Percentiles rank a stretch among this genome's conserved stretches.
Conservation (phyloP, 2,329 filamentous ascomycete species). For the Aureobasidium zeae region DNA sequence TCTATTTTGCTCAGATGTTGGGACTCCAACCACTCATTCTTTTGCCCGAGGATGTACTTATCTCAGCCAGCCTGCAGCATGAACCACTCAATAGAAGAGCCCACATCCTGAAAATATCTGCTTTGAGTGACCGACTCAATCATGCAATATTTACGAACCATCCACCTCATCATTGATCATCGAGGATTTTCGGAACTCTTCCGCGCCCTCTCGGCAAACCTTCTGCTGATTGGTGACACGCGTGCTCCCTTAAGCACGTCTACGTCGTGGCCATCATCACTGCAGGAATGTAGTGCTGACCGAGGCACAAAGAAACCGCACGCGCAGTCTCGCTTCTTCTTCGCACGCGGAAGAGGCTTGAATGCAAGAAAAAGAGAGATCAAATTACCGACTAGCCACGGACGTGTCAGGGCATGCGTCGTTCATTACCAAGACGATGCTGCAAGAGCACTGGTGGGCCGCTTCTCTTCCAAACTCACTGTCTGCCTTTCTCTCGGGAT, state of each 20-base stretch:
- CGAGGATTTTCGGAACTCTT: no score
- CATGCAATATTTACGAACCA: no score
- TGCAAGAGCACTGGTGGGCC: neutral
- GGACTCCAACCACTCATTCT: no score
- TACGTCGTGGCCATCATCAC: neutral
- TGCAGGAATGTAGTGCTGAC: constrained; percentile 10
- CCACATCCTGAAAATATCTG: no score
- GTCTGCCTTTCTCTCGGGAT: constrained; percentile 6
- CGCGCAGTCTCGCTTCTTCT: neutral
- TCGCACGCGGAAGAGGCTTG: constrained; percentile 9
- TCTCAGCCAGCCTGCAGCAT: no score
- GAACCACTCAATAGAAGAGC: no score
- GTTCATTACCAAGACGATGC: no score
- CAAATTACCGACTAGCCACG: neutral
- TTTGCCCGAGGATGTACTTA: no score
- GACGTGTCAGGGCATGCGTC: no score
- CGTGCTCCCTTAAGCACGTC: neutral
- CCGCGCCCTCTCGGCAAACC: neutral
- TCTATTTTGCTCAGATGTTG: constrained; percentile 3
- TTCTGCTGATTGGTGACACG: neutral
- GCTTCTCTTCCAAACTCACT: neutral
- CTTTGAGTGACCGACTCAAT: no score
- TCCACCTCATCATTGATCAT: no score
- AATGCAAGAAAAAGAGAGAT: constrained; percentile 1
- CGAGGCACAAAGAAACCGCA: constrained; percentile 11